Evolutionary conservation across 1,139 yeast genomes (phyloP).

Genomic region (Yamadazyma siamensis): DNA sequence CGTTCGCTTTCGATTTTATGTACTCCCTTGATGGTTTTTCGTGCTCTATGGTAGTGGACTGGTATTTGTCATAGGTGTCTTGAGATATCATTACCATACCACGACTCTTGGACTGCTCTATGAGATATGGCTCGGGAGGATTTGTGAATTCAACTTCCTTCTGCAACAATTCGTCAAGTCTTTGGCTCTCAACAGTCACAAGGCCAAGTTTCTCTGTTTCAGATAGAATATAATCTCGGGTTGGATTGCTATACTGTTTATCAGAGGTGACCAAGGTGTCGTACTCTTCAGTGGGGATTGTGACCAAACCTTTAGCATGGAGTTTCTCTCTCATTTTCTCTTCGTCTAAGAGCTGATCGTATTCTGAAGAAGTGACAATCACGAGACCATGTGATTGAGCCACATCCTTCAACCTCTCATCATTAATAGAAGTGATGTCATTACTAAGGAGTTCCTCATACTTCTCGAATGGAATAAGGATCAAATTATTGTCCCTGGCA

Average conservation of each 20-base stretch:
- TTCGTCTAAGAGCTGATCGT: conserved; percentile 28
- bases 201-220: conserved; percentile 12
- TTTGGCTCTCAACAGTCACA: conserved; percentile 2
- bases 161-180: conserved; percentile 4
- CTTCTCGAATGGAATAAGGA: conserved; percentile 40
- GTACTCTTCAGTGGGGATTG: conserved; percentile 25
- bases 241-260: conserved; percentile 15
- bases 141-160: conserved; percentile 8
- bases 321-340: conserved; percentile 32
- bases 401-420: conserved; percentile 20
- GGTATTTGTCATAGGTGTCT: conserved; percentile 20
- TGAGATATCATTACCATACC: conserved; percentile 23
- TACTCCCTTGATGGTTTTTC: conserved; percentile 25
- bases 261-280: conserved; percentile 14
- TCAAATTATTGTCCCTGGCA: conserved; percentile 46
- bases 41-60: conserved; percentile 23
- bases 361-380: conserved; percentile 21
- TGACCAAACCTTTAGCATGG: conserved; percentile 30
- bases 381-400: conserved; percentile 30
- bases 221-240: conserved; percentile 16
- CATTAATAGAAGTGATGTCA: conserved; percentile 20
- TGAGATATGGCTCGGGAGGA: conserved; percentile 30
- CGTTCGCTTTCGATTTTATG: conserved; percentile 28
- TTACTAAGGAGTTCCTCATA: conserved; percentile 33
- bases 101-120: conserved; percentile 21